phyloP scores from a whole-genome alignment of 2,329 filamentous ascomycete species.

The Dichotomopilus funicola region DNA sequence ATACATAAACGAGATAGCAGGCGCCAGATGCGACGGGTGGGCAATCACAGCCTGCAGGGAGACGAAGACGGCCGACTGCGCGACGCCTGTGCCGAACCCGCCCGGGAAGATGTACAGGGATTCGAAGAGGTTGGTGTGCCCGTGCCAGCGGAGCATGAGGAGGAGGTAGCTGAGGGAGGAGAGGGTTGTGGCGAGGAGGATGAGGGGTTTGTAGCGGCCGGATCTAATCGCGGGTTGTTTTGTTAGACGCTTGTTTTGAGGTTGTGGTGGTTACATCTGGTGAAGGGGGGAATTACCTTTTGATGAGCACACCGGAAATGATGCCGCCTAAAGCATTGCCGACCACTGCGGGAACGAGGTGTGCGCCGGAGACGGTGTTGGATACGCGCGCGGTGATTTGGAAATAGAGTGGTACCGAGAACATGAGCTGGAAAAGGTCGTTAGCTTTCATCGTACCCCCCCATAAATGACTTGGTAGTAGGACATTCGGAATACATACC shows the following conservation, averaged over 20 bases:
- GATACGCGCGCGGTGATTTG: conserved; percentile 53
- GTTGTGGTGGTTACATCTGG: too few relatives aligned
- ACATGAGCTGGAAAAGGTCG: conserved; percentile 44
- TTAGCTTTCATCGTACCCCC: background rate
- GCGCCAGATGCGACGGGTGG: conserved; percentile 32
- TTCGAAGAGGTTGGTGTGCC: conserved; percentile 48
- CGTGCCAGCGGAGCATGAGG: conserved; percentile 53
- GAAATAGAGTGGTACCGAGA: conserved; percentile 63
- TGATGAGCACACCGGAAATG: conserved; percentile 51
- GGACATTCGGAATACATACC: conserved; percentile 29
- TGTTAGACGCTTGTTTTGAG: background rate
- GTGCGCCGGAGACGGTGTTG: conserved; percentile 50
- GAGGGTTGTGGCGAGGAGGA: conserved; percentile 44
- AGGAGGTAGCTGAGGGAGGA: conserved; percentile 46
- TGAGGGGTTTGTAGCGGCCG: conserved; percentile 51
- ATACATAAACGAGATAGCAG: conserved; percentile 37
- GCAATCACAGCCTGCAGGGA: conserved; percentile 35
- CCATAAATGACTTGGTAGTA: background rate
- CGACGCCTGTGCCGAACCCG: conserved; percentile 37
- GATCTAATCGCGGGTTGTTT: conserved; percentile 36
- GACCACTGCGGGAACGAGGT: conserved; percentile 60
- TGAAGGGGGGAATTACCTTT: conserved; percentile 30
- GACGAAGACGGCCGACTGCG: conserved; percentile 37
- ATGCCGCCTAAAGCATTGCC: conserved; percentile 62
- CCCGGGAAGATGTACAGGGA: conserved; percentile 54